A percentile compares a stretch with the other conserved stretches of the same genome.
Evolutionary conservation across 108 stramenopile genomes (phyloP).

Genomic region (Bacterosira constricta): DNA sequence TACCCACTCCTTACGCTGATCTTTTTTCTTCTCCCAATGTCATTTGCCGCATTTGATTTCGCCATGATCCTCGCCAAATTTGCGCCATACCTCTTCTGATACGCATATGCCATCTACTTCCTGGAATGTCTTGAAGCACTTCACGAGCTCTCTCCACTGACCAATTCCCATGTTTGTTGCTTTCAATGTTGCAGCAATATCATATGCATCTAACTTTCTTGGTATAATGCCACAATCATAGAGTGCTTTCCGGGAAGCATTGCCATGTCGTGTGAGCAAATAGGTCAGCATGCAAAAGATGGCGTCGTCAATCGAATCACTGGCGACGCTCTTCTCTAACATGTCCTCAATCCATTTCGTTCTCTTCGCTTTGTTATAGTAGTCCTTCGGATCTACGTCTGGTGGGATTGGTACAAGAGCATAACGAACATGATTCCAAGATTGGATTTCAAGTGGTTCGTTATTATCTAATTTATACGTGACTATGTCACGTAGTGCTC

Average conservation of each 20-base stretch:
- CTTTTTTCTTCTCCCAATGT: not conserved
- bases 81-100: not conserved
- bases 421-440: not conserved
- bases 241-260: not conserved
- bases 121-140: not conserved
- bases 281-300: not conserved
- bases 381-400: not conserved
- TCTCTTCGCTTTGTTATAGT: not conserved
- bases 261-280: not conserved
- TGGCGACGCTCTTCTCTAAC: not conserved
- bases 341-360: not conserved
- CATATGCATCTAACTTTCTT: not conserved
- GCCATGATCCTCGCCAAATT: not conserved
- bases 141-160: not conserved
- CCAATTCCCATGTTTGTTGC: not conserved
- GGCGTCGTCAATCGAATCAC: not conserved
- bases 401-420: not conserved
- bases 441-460: not conserved
- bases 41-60: not conserved
- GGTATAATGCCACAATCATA: not conserved
- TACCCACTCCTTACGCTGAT: not conserved
- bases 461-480: not conserved
- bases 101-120: not conserved
- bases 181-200: slow-evolving; percentile 4
- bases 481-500: slow-evolving; percentile 5